Conservation (phyloP, 352 stramenopile species). For the Phytophthora foliorum region DNA sequence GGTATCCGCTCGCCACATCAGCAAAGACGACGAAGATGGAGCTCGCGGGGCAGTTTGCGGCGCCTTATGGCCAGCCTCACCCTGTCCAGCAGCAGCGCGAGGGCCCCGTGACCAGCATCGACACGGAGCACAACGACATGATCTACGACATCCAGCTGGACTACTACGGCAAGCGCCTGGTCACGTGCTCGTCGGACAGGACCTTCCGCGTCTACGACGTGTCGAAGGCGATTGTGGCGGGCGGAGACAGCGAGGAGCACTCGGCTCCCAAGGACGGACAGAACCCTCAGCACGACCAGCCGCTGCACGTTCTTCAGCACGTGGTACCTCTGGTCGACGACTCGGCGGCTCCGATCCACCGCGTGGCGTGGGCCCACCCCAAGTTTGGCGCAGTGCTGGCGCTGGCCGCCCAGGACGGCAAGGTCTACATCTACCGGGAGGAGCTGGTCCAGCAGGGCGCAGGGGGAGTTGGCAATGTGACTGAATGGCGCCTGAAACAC, state of each 20-base stretch:
- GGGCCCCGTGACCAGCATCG: conserved; percentile 68
- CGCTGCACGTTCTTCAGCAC: conserved; percentile 65
- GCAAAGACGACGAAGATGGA: conserved; percentile 21
- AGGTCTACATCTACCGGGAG: conserved; percentile 90
- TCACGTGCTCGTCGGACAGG: conserved; percentile 83
- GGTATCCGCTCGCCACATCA: too few species aligned
- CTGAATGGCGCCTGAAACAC: conserved; percentile 82
- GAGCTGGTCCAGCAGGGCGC: conserved; percentile 65
- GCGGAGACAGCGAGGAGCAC: conserved; percentile 11
- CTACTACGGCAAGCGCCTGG: conserved; percentile 89
- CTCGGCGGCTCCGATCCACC: conserved; percentile 75
- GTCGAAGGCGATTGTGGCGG: conserved; percentile 51
- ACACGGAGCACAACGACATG: conserved; percentile 92
- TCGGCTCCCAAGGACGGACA: conserved; percentile 14
- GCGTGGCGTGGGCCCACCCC: conserved; percentile 86
- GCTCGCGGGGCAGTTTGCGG: conserved; percentile 25
- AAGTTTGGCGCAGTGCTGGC: conserved; percentile 87
- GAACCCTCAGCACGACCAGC: conserved; percentile 18
- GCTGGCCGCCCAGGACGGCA: conserved; percentile 81
- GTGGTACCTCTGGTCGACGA: conserved; percentile 72
- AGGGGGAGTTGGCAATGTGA: conserved; percentile 43
- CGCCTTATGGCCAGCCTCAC: conserved; percentile 21
- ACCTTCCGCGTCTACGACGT: conserved; percentile 90
- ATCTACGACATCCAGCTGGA: conserved; percentile 92
- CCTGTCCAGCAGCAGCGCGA: conserved; percentile 34